These are phyloP conservation scores for Aulographum hederae DNA, from an alignment of 2,329 filamentous ascomycete species.

Conservation along the genomic window DNA sequence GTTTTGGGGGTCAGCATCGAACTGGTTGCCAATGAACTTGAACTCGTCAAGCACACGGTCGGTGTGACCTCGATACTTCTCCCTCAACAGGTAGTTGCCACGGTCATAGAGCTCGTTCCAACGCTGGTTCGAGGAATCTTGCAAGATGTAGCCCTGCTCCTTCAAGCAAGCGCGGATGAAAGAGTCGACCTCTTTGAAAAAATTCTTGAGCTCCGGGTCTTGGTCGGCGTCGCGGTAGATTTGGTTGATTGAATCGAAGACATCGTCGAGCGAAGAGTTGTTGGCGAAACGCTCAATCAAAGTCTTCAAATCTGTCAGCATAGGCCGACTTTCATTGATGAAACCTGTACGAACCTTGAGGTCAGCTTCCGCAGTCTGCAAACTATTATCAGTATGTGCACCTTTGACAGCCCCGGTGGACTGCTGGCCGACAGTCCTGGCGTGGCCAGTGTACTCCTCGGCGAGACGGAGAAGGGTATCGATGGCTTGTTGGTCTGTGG, in stretches of 20 bases:
- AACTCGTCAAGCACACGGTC: slow-evolving; percentile 75
- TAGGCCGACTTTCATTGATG: slow-evolving; percentile 18
- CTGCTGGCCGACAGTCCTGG: slow-evolving; percentile 44
- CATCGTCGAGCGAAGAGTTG: slow-evolving; percentile 69
- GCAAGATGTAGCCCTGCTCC: slow-evolving; percentile 79
- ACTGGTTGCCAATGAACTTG: slow-evolving; percentile 78
- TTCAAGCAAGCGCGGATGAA: slow-evolving; percentile 73
- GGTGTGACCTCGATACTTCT: slow-evolving; percentile 74
- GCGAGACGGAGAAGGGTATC: slow-evolving; percentile 69
- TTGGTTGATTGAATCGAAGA: slow-evolving; percentile 68
- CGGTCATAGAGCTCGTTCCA: slow-evolving; percentile 77
- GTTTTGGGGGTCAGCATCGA: slow-evolving; percentile 77
- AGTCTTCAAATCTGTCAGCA: slow-evolving; percentile 41
- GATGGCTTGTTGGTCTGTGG: slow-evolving; percentile 62
- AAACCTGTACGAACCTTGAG: slow-evolving; percentile 41
- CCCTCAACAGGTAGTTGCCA: slow-evolving; percentile 69
- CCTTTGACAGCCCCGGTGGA: slow-evolving; percentile 53
- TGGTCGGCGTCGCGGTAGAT: slow-evolving; percentile 77
- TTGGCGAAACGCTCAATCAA: slow-evolving; percentile 94
- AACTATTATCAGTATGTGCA: slow-evolving; percentile 42
- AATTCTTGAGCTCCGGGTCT: slow-evolving; percentile 70
- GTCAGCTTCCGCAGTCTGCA: slow-evolving; percentile 59
- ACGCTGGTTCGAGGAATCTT: slow-evolving; percentile 59
- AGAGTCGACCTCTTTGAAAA: slow-evolving; percentile 64
- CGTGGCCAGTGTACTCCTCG: slow-evolving; percentile 67